A percentile compares a stretch with the other conserved stretches of the same genome.
phyloP scores from a whole-genome alignment of 495 filamentous ascomycete species.

The Annulohypoxylon maeteangense region DNA sequence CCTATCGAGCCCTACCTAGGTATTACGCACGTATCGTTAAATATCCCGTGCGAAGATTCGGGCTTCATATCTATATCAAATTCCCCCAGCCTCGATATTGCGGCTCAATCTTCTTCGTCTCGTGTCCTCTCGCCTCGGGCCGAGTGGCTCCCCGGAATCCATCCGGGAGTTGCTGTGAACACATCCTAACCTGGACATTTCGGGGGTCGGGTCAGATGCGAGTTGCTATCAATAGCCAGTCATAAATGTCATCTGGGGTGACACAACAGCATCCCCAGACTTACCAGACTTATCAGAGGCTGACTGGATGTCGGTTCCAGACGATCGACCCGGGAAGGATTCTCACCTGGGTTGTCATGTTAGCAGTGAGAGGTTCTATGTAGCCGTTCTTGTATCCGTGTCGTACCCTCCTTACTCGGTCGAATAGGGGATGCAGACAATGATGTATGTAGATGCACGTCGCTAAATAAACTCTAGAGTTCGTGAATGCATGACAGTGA shows the following conservation, averaged over 20 bases:
- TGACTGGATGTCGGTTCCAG: constrained; percentile 17
- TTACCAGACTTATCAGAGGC: constrained; percentile 29
- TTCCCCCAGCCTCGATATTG: constrained; percentile 19
- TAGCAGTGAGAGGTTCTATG: constrained; percentile 10
- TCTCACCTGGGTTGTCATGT: constrained; percentile 19
- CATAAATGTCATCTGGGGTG: constrained; percentile 29
- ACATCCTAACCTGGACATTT: constrained; percentile 18
- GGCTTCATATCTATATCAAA: not conserved
- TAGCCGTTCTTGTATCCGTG: constrained; percentile 13
- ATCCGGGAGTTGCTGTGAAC: constrained; percentile 4
- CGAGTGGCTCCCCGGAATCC: constrained; percentile 14
- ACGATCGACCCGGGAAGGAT: constrained; percentile 17
- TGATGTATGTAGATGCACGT: constrained; percentile 30
- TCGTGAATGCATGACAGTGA: constrained; percentile 27
- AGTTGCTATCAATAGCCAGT: constrained; percentile 30
- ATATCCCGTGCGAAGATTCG: not conserved
- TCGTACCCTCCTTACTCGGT: constrained; percentile 1
- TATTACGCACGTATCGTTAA: not conserved
- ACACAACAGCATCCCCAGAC: constrained; percentile 34
- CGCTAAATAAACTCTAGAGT: constrained; percentile 36
- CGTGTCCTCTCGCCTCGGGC: constrained; percentile 3
- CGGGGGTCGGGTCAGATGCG: constrained; percentile 29
- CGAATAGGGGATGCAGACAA: constrained; percentile 30
- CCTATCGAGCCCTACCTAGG: not conserved
- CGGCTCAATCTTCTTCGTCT: constrained; percentile 14